Conservation (phyloP, 140 eudicot genomes). For the Anethum foeniculum region DNA sequence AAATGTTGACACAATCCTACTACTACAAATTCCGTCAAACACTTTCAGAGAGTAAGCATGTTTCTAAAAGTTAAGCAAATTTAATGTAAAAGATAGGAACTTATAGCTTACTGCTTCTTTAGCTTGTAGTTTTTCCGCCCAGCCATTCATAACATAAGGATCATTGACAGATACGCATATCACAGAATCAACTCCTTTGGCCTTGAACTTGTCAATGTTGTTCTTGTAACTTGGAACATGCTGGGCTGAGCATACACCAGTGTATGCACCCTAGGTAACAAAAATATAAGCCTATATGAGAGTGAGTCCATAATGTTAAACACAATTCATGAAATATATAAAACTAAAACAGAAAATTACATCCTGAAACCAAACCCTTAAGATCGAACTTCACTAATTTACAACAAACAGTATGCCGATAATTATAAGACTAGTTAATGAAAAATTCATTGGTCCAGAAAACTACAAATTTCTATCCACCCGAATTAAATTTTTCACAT, state of each 20-base stretch:
- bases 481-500: background rate
- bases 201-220: constrained; percentile 77
- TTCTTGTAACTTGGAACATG: constrained; percentile 97
- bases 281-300: background rate
- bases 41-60: background rate
- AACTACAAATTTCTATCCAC: background rate
- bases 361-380: background rate
- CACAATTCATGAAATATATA: background rate
- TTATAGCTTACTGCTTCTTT: constrained; percentile 65
- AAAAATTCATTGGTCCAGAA: background rate
- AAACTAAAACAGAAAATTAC: too few species aligned
- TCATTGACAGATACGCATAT: constrained; percentile 90
- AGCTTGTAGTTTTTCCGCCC: constrained; percentile 95
- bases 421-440: background rate
- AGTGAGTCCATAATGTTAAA: background rate
- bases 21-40: background rate
- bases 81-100: background rate
- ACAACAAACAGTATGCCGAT: background rate
- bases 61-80: background rate
- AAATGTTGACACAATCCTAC: too few species aligned
- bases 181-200: constrained; percentile 79
- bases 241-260: constrained; percentile 89
- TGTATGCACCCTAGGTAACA: constrained; percentile 67
- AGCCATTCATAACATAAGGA: constrained; percentile 89
- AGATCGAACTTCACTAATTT: background rate